Evolutionary conservation across 1,139 yeast species (phyloP).

Genomic region (Casaregolazyma suthepensis): DNA sequence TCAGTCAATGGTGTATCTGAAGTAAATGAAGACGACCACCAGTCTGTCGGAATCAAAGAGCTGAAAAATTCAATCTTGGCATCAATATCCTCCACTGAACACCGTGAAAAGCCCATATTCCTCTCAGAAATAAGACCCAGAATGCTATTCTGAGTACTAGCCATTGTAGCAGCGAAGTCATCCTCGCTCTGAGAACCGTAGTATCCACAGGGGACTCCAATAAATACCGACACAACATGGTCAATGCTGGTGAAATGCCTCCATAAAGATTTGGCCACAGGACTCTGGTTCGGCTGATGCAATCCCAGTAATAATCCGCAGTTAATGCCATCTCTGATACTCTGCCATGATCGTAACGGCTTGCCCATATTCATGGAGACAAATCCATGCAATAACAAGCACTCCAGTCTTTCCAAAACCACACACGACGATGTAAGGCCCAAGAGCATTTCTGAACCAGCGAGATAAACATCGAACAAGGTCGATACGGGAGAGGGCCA

Average conservation of each 20-base stretch:
- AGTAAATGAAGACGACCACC: background rate
- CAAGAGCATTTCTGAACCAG: background rate
- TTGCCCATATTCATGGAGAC: background rate
- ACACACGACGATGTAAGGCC: background rate
- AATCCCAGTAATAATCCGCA: background rate
- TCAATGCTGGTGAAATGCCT: background rate
- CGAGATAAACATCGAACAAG: background rate
- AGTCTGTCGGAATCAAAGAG: background rate
- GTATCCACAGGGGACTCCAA: background rate
- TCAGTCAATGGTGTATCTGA: background rate
- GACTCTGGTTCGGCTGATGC: background rate
- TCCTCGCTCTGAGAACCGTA: background rate
- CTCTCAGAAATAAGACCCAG: background rate
- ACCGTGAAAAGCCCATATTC: background rate
- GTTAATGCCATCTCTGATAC: background rate
- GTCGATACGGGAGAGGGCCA: background rate
- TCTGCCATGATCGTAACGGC: background rate
- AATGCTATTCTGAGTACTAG: background rate
- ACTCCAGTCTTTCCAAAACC: background rate
- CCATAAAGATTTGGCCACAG: background rate
- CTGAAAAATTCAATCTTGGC: background rate
- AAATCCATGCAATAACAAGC: background rate
- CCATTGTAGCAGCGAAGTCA: background rate
- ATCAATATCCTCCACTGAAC: background rate
- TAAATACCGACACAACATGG: background rate